Base-by-base conservation (phyloP, 768 basidiomycete genomes). In the Hygrophorus pudorinus region DNA sequence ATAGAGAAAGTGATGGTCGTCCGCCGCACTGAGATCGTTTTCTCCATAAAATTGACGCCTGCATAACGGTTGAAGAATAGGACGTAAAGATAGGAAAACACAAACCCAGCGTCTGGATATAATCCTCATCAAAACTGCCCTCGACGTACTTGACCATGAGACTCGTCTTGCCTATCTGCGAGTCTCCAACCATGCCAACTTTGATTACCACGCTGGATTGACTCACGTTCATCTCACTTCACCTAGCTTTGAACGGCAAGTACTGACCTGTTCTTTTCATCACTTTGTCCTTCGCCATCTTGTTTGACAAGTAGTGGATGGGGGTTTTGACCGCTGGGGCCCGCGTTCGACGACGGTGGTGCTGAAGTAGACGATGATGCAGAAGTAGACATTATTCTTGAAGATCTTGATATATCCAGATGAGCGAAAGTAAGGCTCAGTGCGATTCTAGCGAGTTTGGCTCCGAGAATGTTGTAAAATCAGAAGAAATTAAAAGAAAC, bases 11-110 rank as follows among this genome's bases (percentile, higher is more conserved):
- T 97, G 64, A 99, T 98, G 45, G 94, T 96, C 47, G 96, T 98
- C 63, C 93, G 84, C 54, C 96, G 82, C 53, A 99, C 94, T 45
- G 88, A 86, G 56, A 99, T 97, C 12, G 94, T 96, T 74, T 99
- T 99, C 72, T 99, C 94, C 96, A 98, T 98, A 65, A 98, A 98
- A 66, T 97, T 97, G 70, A 97, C 92, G 71, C 94, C 89, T 71
- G 53, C 28, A 46, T 35, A 31, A 50, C 37, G 47, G 36, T 20
- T 38, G 31, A 44, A 47, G 33, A 45, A 49, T 27, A 42, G 31
- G 34, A 10, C 29, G 36, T 18, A 14, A 27, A 31, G 2, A 44
- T 7, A 41, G 44, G 28, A 28, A 35, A 20, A 17, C 20, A 67
- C 81, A 46, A 58, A 84, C 90, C 94, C 68, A 99, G 82, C 68